phyloP scores from a whole-genome alignment of 192 early-diverging fungal species.

The Spizellomyces punctatus region DNA sequence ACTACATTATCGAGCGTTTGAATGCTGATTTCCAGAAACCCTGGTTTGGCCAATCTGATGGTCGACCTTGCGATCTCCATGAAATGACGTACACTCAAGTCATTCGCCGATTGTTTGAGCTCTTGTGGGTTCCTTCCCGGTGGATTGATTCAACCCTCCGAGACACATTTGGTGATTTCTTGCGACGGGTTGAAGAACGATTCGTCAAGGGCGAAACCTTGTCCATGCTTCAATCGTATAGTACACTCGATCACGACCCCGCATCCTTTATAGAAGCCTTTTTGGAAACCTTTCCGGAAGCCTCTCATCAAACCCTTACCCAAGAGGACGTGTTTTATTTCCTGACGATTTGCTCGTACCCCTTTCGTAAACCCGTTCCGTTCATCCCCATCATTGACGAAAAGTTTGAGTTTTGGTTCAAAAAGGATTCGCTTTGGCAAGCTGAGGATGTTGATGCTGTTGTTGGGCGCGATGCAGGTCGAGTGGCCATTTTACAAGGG shows the following conservation, averaged over 20 bases:
- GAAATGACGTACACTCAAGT: constrained; percentile 96
- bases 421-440: constrained; percentile 90
- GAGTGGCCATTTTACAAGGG: constrained; percentile 87
- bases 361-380: constrained; percentile 84
- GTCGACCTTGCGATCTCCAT: constrained; percentile 74
- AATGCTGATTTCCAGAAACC: constrained; percentile 91
- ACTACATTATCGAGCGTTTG: constrained; percentile 82
- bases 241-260: constrained; percentile 63
- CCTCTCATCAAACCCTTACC: constrained; percentile 72
- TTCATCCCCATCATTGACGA: constrained; percentile 87
- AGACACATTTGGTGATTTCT: constrained; percentile 76
- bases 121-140: constrained; percentile 70
- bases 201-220: constrained; percentile 61
- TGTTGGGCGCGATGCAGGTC: constrained; percentile 79
- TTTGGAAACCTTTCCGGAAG: constrained; percentile 69
- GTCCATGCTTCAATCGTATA: constrained; percentile 68
- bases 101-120: constrained; percentile 75
- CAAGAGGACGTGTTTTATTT: constrained; percentile 87
- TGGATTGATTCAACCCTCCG: constrained; percentile 81
- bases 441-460: constrained; percentile 85
- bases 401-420: constrained; percentile 87
- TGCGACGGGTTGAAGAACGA: constrained; percentile 86
- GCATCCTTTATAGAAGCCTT: constrained; percentile 66
- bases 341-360: constrained; percentile 70
- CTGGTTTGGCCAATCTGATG: constrained; percentile 86